Evolutionary conservation across 768 basidiomycete genomes (phyloP), one percentile per base, ranked within the genome.

Genomic region (Inosperma sp.): DNA sequence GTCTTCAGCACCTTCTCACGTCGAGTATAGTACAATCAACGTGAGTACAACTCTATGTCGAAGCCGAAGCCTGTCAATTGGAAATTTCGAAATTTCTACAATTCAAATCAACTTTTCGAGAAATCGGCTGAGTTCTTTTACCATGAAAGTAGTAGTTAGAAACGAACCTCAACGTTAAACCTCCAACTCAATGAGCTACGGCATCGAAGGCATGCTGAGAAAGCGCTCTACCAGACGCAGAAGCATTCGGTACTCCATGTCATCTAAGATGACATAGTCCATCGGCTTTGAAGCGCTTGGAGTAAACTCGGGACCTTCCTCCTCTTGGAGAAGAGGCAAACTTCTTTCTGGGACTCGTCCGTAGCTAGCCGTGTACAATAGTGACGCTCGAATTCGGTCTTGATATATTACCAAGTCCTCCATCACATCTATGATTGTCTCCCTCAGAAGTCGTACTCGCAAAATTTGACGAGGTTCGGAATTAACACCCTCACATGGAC

Each of bases 221-320:
- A 65, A 70, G 40, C 65, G 63, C 49, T 74, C 74, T 14, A 72
- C 62, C 3, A 70, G 63, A 12, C 66, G 68, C 44, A 76, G 57
- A 26, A 76, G 45, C 69, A 74, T 73, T 40, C 60, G 63, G 52
- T 69, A 68, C 34, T 58, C 67, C 39, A 68, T 62, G 29, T 73
- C 70, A 61, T 74, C 72, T 35, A 54, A 22, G 19, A 46, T 36
- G 29, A 43, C 5, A 34, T 37, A 45, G 14, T 47, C 27, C 36
- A 10, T 43, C 29, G 39, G 39, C 35, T 37, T 13, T 49, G 7
- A n/a, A 3, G n/a, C 44, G 16, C 6, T 14, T 22, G 30, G 17
- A 8, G 4, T 13, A 3, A 31, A 31, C n/a, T n/a, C 30, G 26
- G 12, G 9, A 29, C n/a, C n/a, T n/a, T n/a, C n/a, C n/a, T n/a